Conservation (phyloP, 345 rosid genomes). For the Lepidium didymum region DNA sequence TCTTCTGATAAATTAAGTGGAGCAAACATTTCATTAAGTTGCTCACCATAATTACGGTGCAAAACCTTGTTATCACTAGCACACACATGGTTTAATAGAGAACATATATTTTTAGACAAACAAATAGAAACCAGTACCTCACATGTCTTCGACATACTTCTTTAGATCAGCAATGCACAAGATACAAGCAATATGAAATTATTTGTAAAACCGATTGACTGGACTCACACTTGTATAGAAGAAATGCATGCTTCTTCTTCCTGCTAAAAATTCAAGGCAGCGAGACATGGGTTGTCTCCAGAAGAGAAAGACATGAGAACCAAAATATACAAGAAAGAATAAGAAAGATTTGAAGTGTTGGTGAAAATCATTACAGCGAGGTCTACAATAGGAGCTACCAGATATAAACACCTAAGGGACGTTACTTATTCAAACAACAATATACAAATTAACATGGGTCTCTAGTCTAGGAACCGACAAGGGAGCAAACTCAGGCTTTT, state of each 20-base stretch:
- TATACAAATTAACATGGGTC: neutral
- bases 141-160: slow-evolving; percentile 16
- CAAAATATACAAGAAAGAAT: neutral
- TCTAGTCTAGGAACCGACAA: neutral
- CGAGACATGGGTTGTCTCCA: slow-evolving; percentile 11
- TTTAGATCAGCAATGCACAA: slow-evolving; percentile 14
- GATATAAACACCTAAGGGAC: neutral
- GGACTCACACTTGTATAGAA: neutral
- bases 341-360: neutral
- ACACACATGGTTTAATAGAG: neutral
- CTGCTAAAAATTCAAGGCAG: slow-evolving; percentile 23
- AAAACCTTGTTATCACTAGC: neutral
- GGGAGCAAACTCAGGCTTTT: slow-evolving; percentile 1
- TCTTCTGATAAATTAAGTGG: neutral
- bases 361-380: neutral
- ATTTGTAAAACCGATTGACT: slow-evolving; percentile 2
- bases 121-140: slow-evolving; percentile 25
- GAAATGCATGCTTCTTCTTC: slow-evolving; percentile 21
- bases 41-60: neutral
- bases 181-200: neutral
- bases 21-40: neutral
- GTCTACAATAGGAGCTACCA: neutral
- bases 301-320: slow-evolving; percentile 13
- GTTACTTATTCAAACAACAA: slow-evolving; percentile 2
- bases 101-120: neutral